Conservation (phyloP, 148 eudicot genomes). For the Chenopodium berlandieri region DNA sequence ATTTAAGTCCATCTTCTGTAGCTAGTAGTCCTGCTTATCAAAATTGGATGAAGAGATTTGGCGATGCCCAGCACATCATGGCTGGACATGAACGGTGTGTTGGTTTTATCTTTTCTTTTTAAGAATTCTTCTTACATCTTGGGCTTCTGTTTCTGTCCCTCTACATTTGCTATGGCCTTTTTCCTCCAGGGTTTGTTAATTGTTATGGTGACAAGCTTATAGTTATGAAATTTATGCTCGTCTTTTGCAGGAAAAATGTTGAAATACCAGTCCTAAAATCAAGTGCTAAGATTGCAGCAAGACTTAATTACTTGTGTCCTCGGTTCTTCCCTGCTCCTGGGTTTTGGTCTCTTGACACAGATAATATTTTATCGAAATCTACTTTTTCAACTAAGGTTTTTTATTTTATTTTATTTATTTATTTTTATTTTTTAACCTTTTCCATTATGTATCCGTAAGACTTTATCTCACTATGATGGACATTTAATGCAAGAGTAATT, state of each 20-base stretch:
- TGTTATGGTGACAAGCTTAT: neutral
- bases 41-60: slow-evolving; percentile 83
- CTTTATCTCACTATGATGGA: slow-evolving; percentile 8
- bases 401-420: neutral
- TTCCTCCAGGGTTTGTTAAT: neutral
- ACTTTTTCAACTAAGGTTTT: slow-evolving; percentile 48
- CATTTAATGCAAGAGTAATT: slow-evolving; percentile 8
- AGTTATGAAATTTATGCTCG: neutral
- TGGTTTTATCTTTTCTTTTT: slow-evolving; percentile 9
- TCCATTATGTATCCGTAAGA: neutral
- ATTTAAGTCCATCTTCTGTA: slow-evolving; percentile 66
- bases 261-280: slow-evolving; percentile 77
- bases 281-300: slow-evolving; percentile 84
- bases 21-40: slow-evolving; percentile 49
- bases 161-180: neutral
- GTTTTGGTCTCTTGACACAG: slow-evolving; percentile 55
- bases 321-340: slow-evolving; percentile 92
- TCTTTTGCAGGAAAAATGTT: slow-evolving; percentile 59
- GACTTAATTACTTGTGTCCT: slow-evolving; percentile 86
- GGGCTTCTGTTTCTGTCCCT: neutral
- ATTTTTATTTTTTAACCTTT: neutral
- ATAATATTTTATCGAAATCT: slow-evolving; percentile 23
- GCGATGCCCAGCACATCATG: slow-evolving; percentile 72
- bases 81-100: slow-evolving; percentile 91
- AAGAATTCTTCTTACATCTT: neutral